Percentiles rank a stretch among this genome's conserved stretches.
Conservation (phyloP, 495 filamentous ascomycete species). For the Podospora pseudopauciseta region DNA sequence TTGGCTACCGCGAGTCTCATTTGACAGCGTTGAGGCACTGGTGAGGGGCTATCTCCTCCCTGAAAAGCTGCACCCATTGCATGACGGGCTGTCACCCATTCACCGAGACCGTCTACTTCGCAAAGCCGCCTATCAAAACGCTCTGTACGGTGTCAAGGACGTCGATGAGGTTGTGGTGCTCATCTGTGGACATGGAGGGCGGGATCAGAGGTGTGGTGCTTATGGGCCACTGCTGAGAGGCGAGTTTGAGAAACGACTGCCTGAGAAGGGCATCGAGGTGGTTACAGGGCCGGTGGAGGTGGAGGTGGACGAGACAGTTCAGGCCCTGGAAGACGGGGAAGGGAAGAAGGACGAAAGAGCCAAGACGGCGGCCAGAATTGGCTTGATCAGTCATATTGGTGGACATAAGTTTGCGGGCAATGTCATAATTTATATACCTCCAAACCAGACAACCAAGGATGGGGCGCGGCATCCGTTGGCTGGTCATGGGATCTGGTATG, state of each 20-base stretch:
- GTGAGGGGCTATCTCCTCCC: conserved; percentile 58
- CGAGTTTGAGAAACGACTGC: conserved; percentile 58
- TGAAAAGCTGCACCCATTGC: conserved; percentile 54
- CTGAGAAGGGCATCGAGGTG: conserved; percentile 35
- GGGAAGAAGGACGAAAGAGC: conserved; percentile 15
- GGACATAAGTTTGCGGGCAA: conserved; percentile 95
- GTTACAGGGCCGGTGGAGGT: conserved; percentile 35
- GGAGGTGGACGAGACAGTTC: conserved; percentile 19
- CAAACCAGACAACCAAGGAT: conserved; percentile 35
- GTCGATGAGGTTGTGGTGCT: conserved; percentile 67
- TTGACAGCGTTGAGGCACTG: conserved; percentile 50
- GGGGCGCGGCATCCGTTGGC: conserved; percentile 56
- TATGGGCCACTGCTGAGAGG: conserved; percentile 66
- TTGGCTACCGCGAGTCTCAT: conserved; percentile 55
- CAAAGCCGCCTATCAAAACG: conserved; percentile 39
- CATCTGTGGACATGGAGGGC: conserved; percentile 77
- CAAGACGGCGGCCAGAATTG: conserved; percentile 55
- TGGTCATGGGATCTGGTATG: conserved; percentile 91
- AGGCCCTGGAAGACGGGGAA: conserved; percentile 22
- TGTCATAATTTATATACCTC: conserved; percentile 85
- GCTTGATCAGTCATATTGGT: conserved; percentile 80
- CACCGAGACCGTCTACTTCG: conserved; percentile 43
- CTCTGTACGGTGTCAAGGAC: conserved; percentile 50
- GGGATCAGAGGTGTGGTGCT: conserved; percentile 77
- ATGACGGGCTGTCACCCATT: conserved; percentile 52